phyloP scores from a whole-genome alignment of 306 rosid genomes.

The Myrica gale region DNA sequence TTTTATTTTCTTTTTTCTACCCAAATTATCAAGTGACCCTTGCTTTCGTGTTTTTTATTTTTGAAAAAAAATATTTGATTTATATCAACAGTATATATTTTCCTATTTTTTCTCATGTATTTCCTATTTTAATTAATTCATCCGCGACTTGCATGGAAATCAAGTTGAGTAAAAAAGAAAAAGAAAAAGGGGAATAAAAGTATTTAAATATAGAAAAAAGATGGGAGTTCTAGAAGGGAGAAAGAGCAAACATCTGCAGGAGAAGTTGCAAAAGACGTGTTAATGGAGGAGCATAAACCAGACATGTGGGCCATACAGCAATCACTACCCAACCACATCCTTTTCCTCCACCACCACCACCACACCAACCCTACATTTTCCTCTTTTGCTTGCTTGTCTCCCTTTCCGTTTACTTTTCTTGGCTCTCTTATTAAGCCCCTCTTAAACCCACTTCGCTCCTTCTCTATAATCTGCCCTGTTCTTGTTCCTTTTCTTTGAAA shows the following conservation, averaged over 20 bases:
- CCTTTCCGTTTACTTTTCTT: background rate
- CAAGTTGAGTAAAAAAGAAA: too few relatives aligned
- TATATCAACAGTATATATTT: too few relatives aligned
- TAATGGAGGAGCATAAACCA: constrained; percentile 50
- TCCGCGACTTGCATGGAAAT: too few relatives aligned
- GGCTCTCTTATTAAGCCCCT: background rate
- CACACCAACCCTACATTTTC: constrained; percentile 30
- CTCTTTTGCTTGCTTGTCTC: background rate
- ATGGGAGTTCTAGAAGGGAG: too few relatives aligned
- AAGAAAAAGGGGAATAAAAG: too few relatives aligned
- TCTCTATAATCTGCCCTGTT: background rate
- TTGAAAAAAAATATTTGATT: too few relatives aligned
- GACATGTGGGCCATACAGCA: constrained; percentile 42
- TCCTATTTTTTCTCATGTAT: too few relatives aligned
- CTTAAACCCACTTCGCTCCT: constrained; percentile 17
- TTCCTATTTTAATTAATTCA: too few relatives aligned
- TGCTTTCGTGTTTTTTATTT: too few relatives aligned
- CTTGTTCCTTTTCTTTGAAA: background rate
- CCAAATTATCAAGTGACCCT: too few relatives aligned
- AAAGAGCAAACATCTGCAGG: background rate
- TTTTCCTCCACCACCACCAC: constrained; percentile 12
- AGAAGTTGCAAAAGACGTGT: constrained; percentile 5
- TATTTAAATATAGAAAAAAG: too few relatives aligned
- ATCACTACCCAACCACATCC: constrained; percentile 12
- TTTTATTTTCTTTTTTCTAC: too few relatives aligned